A percentile compares a stretch with the other conserved stretches of the same genome.
Conservation (phyloP, 768 basidiomycete species). For the Antrodiella citrinella region DNA sequence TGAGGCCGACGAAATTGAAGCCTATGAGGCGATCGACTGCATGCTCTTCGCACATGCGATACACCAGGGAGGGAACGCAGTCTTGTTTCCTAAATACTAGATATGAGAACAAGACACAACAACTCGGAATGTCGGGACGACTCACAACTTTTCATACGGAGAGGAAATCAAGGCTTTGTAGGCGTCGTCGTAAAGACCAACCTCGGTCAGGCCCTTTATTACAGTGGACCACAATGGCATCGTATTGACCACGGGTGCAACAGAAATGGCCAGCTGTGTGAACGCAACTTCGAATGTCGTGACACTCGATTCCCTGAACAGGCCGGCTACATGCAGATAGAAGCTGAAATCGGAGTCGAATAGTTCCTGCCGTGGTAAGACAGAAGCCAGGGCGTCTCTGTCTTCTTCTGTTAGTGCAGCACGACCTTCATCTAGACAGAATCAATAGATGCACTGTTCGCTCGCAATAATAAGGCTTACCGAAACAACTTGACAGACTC, state of each 20-base stretch:
- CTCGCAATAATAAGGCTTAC: slow-evolving; percentile 32
- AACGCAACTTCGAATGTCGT: slow-evolving; percentile 64
- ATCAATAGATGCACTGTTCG: not conserved
- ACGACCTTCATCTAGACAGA: slow-evolving; percentile 36
- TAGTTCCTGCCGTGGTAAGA: slow-evolving; percentile 50
- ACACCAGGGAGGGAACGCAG: slow-evolving; percentile 72
- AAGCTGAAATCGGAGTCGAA: slow-evolving; percentile 62
- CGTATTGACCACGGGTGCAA: slow-evolving; percentile 45
- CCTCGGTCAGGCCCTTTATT: slow-evolving; percentile 65
- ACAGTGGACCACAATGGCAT: slow-evolving; percentile 73
- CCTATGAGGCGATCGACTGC: slow-evolving; percentile 71
- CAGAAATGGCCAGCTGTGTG: slow-evolving; percentile 73
- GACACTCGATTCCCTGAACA: slow-evolving; percentile 57
- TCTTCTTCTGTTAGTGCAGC: slow-evolving; percentile 45
- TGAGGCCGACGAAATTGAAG: slow-evolving; percentile 79
- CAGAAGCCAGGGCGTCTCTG: slow-evolving; percentile 46
- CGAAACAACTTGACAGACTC: slow-evolving; percentile 66
- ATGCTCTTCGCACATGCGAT: slow-evolving; percentile 88
- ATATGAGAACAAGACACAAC: slow-evolving; percentile 3
- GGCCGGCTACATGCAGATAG: slow-evolving; percentile 66
- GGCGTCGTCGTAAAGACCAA: slow-evolving; percentile 79
- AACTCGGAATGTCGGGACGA: slow-evolving; percentile 13
- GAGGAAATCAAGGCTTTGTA: slow-evolving; percentile 70
- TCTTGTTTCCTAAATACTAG: slow-evolving; percentile 60
- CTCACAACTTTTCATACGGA: slow-evolving; percentile 77